A percentile compares a stretch with the other conserved stretches of the same genome.
Conservation (phyloP, 2,329 filamentous ascomycete species). For the Onygenales sp. region DNA sequence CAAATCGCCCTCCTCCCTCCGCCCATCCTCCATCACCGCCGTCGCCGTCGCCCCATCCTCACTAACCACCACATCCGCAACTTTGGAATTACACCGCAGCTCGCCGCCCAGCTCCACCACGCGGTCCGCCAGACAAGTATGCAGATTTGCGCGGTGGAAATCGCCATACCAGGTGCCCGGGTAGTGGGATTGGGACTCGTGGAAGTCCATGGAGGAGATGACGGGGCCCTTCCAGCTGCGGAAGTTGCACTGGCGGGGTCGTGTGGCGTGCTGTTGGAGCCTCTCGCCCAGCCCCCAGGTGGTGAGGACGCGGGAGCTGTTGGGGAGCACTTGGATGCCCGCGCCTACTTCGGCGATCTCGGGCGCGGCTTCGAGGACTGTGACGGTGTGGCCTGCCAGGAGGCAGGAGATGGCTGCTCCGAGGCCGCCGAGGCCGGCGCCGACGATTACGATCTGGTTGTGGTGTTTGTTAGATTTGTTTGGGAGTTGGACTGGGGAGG, state of each 20-base stretch:
- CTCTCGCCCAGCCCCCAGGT: constrained; percentile 19
- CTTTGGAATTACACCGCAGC: background rate
- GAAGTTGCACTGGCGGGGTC: constrained; percentile 21
- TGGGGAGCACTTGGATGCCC: constrained; percentile 26
- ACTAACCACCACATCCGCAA: constrained; percentile 1
- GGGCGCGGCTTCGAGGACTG: constrained; percentile 28
- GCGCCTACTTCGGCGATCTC: constrained; percentile 31
- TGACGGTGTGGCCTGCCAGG: constrained; percentile 13
- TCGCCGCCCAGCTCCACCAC: background rate
- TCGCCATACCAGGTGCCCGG: constrained; percentile 2
- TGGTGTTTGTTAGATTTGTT: background rate
- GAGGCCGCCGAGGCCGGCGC: constrained; percentile 15
- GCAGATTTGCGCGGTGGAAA: constrained; percentile 3
- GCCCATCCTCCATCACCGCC: constrained; percentile 18
- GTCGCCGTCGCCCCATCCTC: constrained; percentile 23
- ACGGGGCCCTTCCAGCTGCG: constrained; percentile 22
- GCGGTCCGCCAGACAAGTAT: constrained; percentile 1
- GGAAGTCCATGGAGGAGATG: constrained; percentile 18
- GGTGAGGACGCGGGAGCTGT: constrained; percentile 21
- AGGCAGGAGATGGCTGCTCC: constrained; percentile 14
- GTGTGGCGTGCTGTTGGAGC: constrained; percentile 19
- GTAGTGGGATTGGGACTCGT: constrained; percentile 1
- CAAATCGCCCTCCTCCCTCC: constrained; percentile 31
- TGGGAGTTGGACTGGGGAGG: background rate
- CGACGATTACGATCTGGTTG: constrained; percentile 13